A percentile compares a stretch with the other conserved stretches of the same genome.
Evolutionary conservation across 768 basidiomycete species (phyloP).

Genomic region (Lentinus tigrinus): DNA sequence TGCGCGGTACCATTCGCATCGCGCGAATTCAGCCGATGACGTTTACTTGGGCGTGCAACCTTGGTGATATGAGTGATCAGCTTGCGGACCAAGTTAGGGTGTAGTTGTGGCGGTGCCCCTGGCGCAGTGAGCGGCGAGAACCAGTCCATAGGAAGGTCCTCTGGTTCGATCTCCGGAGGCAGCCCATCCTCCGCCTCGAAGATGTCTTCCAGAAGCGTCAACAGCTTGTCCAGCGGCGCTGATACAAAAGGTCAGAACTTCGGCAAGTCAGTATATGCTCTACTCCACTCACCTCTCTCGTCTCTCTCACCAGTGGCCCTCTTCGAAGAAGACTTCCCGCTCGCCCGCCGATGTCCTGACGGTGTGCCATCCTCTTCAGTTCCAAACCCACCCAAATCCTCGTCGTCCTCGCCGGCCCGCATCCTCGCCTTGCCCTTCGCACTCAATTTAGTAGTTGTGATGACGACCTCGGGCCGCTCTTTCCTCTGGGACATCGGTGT

Average conservation of each 20-base stretch:
- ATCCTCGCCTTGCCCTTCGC: slow-evolving; percentile 34
- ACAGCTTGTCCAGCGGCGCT: slow-evolving; percentile 77
- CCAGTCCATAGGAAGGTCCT: slow-evolving; percentile 55
- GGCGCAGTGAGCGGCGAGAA: slow-evolving; percentile 66
- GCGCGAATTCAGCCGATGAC: slow-evolving; percentile 50
- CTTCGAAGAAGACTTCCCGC: slow-evolving; percentile 47
- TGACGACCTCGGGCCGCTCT: slow-evolving; percentile 17
- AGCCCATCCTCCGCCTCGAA: slow-evolving; percentile 79
- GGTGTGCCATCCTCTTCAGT: slow-evolving; percentile 43
- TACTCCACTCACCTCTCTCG: slow-evolving; percentile 54
- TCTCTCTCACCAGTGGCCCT: slow-evolving; percentile 70
- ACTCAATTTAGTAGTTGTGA: slow-evolving; percentile 6
- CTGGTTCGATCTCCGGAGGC: slow-evolving; percentile 50
- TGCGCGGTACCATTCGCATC: slow-evolving; percentile 32
- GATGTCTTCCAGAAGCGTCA: slow-evolving; percentile 76
- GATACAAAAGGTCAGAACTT: not conserved
- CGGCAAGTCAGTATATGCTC: slow-evolving; percentile 8
- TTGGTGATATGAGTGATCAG: slow-evolving; percentile 68
- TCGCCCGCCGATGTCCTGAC: not conserved
- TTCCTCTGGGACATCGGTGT: slow-evolving; percentile 20
- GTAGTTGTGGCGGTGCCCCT: slow-evolving; percentile 57
- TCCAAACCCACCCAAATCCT: slow-evolving; percentile 58
- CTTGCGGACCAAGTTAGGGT: slow-evolving; percentile 59
- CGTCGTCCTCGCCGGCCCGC: slow-evolving; percentile 33
- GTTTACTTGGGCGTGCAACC: slow-evolving; percentile 65